phyloP scores from a whole-genome alignment of 2,329 filamentous ascomycete genomes.

The Exophiala oligosperma region DNA sequence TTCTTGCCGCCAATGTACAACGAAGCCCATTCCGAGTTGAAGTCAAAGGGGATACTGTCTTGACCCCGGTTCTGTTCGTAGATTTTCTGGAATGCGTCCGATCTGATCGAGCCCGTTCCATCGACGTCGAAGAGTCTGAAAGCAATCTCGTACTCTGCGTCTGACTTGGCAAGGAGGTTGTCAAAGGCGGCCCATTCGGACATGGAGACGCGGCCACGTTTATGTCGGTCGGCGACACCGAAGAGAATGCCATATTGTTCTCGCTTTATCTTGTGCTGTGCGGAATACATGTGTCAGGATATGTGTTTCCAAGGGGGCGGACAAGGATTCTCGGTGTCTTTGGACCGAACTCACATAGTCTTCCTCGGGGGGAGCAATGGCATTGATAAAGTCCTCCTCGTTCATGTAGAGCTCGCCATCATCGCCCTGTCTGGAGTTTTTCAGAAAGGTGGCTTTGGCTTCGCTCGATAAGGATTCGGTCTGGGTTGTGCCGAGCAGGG shows the following conservation, averaged over 20 bases:
- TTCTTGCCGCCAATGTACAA: slow-evolving; percentile 89
- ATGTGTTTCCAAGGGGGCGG: too few relatives aligned
- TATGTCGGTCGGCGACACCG: slow-evolving; percentile 78
- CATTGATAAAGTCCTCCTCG: slow-evolving; percentile 84
- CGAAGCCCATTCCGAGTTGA: slow-evolving; percentile 94
- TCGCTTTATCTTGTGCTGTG: slow-evolving; percentile 93
- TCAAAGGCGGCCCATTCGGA: slow-evolving; percentile 92
- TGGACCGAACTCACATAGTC: slow-evolving; percentile 72
- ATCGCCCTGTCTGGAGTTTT: slow-evolving; percentile 73
- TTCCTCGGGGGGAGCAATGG: slow-evolving; percentile 80
- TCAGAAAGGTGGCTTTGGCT: slow-evolving; percentile 72
- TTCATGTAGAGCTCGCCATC: slow-evolving; percentile 78
- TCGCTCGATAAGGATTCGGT: slow-evolving; percentile 69
- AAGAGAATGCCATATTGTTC: slow-evolving; percentile 96
- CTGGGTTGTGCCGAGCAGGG: slow-evolving; percentile 64
- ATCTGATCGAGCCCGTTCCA: slow-evolving; percentile 80
- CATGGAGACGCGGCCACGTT: slow-evolving; percentile 71
- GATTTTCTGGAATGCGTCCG: slow-evolving; percentile 79
- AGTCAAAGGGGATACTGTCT: slow-evolving; percentile 87
- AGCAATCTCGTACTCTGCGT: slow-evolving; percentile 98
- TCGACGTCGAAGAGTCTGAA: slow-evolving; percentile 94
- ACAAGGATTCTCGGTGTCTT: neutral
- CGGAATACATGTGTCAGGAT: neutral
- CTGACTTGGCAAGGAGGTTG: slow-evolving; percentile 88
- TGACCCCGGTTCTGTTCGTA: slow-evolving; percentile 88